phyloP scores from a whole-genome alignment of 495 filamentous ascomycete species.

The Penicillium canariense region DNA sequence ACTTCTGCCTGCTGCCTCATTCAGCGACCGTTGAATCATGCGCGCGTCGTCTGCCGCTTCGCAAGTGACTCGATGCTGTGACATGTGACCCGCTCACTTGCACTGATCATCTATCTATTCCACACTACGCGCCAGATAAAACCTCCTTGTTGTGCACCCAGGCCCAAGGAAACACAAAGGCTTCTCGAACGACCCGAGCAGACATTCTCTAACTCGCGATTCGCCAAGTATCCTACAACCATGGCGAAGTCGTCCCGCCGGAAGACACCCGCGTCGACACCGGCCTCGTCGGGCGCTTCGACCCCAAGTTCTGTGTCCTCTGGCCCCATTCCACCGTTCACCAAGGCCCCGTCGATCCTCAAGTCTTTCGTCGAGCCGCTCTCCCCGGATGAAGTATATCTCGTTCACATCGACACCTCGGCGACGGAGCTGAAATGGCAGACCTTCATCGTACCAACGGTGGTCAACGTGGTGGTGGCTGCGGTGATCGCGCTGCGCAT shows the following conservation, averaged over 20 bases:
- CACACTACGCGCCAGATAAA: slow-evolving; percentile 13
- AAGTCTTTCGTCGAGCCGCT: slow-evolving; percentile 61
- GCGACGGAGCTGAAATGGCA: slow-evolving; percentile 64
- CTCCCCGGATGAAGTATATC: slow-evolving; percentile 65
- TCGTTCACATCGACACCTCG: slow-evolving; percentile 72
- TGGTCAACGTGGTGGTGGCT: slow-evolving; percentile 64
- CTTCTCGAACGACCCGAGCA: neutral
- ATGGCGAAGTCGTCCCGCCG: slow-evolving; percentile 45
- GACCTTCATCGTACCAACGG: slow-evolving; percentile 69
- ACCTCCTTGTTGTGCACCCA: neutral
- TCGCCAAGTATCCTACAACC: neutral
- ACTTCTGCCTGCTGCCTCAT: neutral
- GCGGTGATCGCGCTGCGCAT: slow-evolving; percentile 59
- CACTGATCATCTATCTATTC: slow-evolving; percentile 20
- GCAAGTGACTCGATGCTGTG: slow-evolving; percentile 17
- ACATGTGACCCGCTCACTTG: slow-evolving; percentile 37
- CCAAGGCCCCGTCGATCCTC: slow-evolving; percentile 54
- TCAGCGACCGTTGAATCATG: slow-evolving; percentile 7
- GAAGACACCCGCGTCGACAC: slow-evolving; percentile 29
- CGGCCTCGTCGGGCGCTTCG: slow-evolving; percentile 34
- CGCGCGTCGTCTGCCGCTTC: slow-evolving; percentile 6
- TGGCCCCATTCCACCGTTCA: slow-evolving; percentile 61
- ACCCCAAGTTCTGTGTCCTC: slow-evolving; percentile 37
- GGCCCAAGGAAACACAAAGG: neutral
- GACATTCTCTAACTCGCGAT: slow-evolving; percentile 1